Evolutionary conservation across 768 basidiomycete species (phyloP), one percentile per base, ranked within the genome.

Genomic region (Boletus subparvulus): DNA sequence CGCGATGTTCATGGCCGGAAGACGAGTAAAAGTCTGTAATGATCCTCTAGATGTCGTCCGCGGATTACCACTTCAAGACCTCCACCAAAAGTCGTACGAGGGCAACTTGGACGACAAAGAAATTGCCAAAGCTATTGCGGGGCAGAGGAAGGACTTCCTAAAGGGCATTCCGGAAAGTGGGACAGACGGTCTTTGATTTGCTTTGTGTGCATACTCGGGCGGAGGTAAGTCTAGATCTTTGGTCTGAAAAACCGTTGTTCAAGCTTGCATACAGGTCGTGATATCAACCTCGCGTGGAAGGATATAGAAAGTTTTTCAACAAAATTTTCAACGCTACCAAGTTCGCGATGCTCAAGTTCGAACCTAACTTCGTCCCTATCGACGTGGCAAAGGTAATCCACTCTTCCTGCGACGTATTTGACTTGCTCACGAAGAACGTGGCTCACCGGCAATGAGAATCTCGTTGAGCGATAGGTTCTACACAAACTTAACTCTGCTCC

Each of bases 271-370:
- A 9, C 56, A 94, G 94, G 94, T 30, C 90, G 95, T 44, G 96
- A 98, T 73, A 96, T 99, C 77, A 97, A 98, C 71, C 78, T 99
- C 87, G 94, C 50, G 94, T 98, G 35, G 95, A 98, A 74, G 97
- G 95, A 3, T 98, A 98, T 74, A 86, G 97, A 73, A 98, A 98
- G 74, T 99, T 99, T 79, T 98, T 97, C 78, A 99, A 99, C 78
- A 98, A 98, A 79, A 86, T 98, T 28, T 98, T 96, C 82, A 99
- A 99, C 69, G 97, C 97, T 1, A 98, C 94, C 47, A 95, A 95
- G 74, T 98, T 99, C 65, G 96, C 95, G n/a, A 94, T 98, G 90
- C 84, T 98, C 72, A 96, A 96, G 76, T 79, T 99, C 33, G 94
- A 94, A 54, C 85, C 85, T 40, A 73, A 78, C 41, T 98, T 97